Evolutionary conservation across 2,329 filamentous ascomycete genomes (phyloP).

Genomic region (Paecilomyces formosus): DNA sequence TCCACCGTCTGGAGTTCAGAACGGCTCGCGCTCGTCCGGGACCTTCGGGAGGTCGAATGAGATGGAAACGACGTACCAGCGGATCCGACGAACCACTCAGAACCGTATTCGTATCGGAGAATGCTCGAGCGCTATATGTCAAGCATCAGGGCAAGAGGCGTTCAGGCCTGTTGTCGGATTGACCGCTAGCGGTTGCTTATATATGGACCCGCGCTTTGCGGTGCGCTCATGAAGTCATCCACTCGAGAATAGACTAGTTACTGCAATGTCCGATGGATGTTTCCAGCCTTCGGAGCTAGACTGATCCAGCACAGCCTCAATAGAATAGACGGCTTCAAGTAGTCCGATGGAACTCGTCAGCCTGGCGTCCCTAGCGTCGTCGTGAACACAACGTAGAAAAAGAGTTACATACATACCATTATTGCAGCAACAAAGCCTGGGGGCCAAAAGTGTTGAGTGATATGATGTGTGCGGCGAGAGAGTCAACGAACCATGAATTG

Average conservation of each 20-base stretch:
- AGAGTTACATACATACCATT: neutral
- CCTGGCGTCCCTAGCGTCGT: neutral
- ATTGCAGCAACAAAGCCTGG: neutral
- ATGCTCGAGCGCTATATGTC: neutral
- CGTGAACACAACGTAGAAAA: neutral
- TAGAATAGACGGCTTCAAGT: neutral
- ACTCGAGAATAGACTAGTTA: neutral
- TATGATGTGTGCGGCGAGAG: neutral
- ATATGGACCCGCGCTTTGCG: neutral
- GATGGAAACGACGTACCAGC: neutral
- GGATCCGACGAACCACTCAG: neutral
- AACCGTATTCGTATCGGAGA: neutral
- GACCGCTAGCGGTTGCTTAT: neutral
- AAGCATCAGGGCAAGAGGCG: neutral
- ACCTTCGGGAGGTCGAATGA: constrained; percentile 8
- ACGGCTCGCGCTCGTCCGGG: constrained; percentile 5
- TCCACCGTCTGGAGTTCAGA: neutral
- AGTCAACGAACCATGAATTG: neutral
- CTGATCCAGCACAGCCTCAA: neutral
- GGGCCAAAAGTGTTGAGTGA: neutral
- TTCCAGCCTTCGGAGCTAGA: neutral
- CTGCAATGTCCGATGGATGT: neutral
- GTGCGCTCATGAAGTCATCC: neutral
- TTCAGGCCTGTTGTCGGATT: neutral
- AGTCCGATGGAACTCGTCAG: neutral